Base-by-base conservation (phyloP, 441 rosid species). In the Gossypium trilobum region DNA sequence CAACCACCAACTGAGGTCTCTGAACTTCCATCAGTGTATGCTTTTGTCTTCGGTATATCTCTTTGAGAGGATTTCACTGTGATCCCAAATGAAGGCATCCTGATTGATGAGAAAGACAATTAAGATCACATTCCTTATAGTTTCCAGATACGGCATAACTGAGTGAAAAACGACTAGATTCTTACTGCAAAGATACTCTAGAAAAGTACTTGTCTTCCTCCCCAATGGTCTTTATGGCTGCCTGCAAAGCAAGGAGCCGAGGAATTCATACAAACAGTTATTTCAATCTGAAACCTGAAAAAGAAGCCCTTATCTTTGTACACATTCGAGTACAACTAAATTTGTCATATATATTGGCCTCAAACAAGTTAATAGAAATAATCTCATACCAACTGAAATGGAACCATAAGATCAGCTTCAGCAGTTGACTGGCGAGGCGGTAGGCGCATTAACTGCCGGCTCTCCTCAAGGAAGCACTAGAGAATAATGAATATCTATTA, bases 361-460 rank as follows among this genome's bases (percentile, higher is more conserved):
- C 23, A 50, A 50, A 67, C 44, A 25, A 67, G 25, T 50, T 27
- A 46, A 3, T 8, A 46, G 58, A 67, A 50, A 67, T 14, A 67
- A 51, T 68, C 48, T 31, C 90, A 83, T 86, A 92, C 98, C 88
- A 92, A 75, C 89, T 88, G 98, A 79, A 95, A 95, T 23, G 99
- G 96, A 78, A 95, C 86, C 94, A 87, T 86, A 58, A 95, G 93
- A 86, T 95, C 98, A 84, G 99, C 91, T 85, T 89, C 98, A 68
- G 96, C 99, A 71, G 97, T 89, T 73, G 97, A 88, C 75, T 91
- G 99, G 69, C 93, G 97, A 67, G 98, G 98, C 20, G 99, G 98
- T 77, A 95, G 83, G 59, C 97, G 92, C 99, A 95, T 95, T 82
- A 95, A 79, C 74, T 84, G 92, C 52, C 95, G 91, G 80, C 99